Conservation (phyloP, 768 basidiomycete species). For the Xerocomellus intermedius region DNA sequence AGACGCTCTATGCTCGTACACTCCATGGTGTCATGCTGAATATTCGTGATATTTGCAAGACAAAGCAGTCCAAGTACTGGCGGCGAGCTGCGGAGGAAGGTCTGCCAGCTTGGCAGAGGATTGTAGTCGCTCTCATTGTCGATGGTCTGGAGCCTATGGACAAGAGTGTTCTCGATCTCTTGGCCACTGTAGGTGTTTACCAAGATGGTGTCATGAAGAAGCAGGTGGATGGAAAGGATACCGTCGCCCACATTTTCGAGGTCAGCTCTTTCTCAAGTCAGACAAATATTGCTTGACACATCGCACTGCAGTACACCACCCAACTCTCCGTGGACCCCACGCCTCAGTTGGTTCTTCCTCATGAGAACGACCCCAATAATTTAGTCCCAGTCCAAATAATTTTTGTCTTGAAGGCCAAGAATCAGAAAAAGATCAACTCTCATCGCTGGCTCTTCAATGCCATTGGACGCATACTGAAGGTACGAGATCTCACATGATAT, state of each 20-base stretch:
- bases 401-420: conserved; percentile 88
- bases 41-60: conserved; percentile 96
- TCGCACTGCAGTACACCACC: conserved; percentile 76
- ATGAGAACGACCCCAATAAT: conserved; percentile 87
- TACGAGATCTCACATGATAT: conserved; percentile 26
- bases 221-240: conserved; percentile 83
- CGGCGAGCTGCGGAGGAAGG: conserved; percentile 79
- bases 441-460: conserved; percentile 97
- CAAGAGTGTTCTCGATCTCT: conserved; percentile 86
- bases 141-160: conserved; percentile 96
- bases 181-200: conserved; percentile 89
- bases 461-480: conserved; percentile 77
- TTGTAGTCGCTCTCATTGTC: conserved; percentile 85
- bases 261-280: conserved; percentile 36
- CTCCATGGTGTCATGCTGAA: conserved; percentile 97
- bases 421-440: conserved; percentile 94
- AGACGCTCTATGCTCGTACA: conserved; percentile 86
- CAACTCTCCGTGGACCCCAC: conserved; percentile 91
- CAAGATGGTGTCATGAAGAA: conserved; percentile 97
- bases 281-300: conserved; percentile 3
- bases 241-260: conserved; percentile 94
- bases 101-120: conserved; percentile 85
- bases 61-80: conserved; percentile 93
- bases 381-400: conserved; percentile 92
- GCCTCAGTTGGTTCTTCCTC: conserved; percentile 88